Base-by-base conservation (phyloP, 2,329 filamentous ascomycete species). In the Cryoendolithus antarcticus region DNA sequence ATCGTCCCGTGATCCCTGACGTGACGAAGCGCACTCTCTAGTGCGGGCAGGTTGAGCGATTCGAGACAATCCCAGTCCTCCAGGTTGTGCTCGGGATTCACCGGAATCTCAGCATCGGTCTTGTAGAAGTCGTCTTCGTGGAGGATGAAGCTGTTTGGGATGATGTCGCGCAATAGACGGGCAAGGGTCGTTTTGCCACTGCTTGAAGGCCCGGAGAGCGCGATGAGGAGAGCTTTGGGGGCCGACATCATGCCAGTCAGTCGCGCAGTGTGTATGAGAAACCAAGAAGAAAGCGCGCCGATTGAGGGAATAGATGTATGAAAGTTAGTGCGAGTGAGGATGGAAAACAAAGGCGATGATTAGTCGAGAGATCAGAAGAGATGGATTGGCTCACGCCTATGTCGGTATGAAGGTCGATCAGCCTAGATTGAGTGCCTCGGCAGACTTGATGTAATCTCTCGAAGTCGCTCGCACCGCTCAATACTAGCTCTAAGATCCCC, bases 71-170 rank as follows among this genome's bases (percentile, higher is more conserved):
- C 91, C 89, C 91, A 96, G 64, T 98, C 88, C 46, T 82, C 68
- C 9, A 94, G 65, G 9, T 71, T 75, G 13, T 52, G 44, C 10
- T 31, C 34, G 2, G 9, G 12, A 37, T 60, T 49, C 10, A 71
- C 56, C 2, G 68, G 63, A 30, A 74, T 74, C 72, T 86, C 72
- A 24, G 72, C 63, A 57, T 96, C 89, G 1, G 82, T 69, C 48
- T 77, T 78, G 65, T 94, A 98, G 59, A 96, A 98, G 62, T 98
- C 91, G 65, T 98, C 91, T 59, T 94, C 78, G 59, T 98, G 91
- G 13, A 98, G 71, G 54, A 96, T 82, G 55, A 86, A 89, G 10
- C 77, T 71, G 48, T 71, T 68, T 15, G 61, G 50, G 53, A 95
- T 86, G 48, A 93, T 79, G 56, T 84, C 77, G 42, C 86, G 78